These are phyloP conservation scores for Sideroxylon spinosum DNA, from an alignment of 179 eudicot species.

Conservation along the genomic window DNA sequence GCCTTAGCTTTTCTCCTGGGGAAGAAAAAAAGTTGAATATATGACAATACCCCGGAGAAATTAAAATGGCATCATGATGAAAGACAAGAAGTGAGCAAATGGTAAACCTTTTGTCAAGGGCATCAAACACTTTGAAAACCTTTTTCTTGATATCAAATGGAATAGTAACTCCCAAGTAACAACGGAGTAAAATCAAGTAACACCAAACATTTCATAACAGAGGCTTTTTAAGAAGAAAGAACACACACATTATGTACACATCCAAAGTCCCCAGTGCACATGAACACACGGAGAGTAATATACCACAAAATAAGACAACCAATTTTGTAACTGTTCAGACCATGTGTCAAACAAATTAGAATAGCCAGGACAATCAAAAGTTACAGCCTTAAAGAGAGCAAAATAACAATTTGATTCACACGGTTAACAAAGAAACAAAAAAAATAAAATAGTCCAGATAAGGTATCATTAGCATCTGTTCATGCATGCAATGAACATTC, in stretches of 20 bases:
- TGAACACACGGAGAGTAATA: background rate
- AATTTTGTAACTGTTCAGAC: background rate
- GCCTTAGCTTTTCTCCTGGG: constrained; percentile 66
- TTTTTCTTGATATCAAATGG: background rate
- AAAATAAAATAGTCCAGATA: background rate
- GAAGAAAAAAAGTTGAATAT: background rate
- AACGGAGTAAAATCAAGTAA: background rate
- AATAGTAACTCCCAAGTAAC: constrained; percentile 7
- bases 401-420: background rate
- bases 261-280: background rate
- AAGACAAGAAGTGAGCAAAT: background rate
- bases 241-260: background rate
- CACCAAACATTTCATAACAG: background rate
- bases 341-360: background rate
- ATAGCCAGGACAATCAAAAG: background rate
- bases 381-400: background rate
- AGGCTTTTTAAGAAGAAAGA: background rate
- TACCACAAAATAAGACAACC: background rate
- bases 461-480: background rate
- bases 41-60: background rate
- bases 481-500: background rate
- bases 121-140: background rate
- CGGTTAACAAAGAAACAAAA: background rate
- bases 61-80: background rate
- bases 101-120: background rate